Conservation (phyloP, 139 green algal species). For the Edaphochlamys debaryana region DNA sequence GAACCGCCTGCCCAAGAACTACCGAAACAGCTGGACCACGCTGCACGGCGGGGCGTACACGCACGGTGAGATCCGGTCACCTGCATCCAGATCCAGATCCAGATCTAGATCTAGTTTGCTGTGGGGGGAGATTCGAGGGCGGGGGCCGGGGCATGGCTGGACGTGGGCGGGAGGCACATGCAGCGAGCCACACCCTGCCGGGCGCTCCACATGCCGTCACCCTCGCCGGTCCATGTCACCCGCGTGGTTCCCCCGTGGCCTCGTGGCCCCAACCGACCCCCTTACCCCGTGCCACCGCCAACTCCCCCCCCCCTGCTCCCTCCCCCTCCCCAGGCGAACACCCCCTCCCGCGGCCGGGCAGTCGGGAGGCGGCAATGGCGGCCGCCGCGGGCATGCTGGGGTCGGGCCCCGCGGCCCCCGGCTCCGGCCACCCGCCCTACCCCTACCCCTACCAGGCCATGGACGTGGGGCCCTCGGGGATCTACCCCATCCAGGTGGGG, state of each 20-base stretch:
- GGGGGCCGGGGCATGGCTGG: too few species aligned
- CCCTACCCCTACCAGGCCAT: neutral
- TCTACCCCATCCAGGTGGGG: constrained; percentile 26
- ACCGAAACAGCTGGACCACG: constrained; percentile 52
- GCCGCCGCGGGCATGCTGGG: too few species aligned
- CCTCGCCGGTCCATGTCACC: too few species aligned
- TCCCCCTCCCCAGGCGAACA: constrained; percentile 10
- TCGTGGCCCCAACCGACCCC: too few species aligned
- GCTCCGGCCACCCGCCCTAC: too few species aligned
- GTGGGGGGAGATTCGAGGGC: too few species aligned
- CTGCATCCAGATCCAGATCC: too few species aligned
- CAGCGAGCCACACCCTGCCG: neutral
- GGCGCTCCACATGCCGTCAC: neutral
- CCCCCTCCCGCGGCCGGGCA: neutral
- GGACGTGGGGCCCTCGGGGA: neutral
- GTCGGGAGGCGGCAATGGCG: too few species aligned
- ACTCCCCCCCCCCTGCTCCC: too few species aligned
- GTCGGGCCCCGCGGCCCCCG: neutral
- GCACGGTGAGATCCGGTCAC: neutral
- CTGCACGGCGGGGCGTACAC: constrained; percentile 56
- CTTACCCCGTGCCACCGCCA: too few species aligned
- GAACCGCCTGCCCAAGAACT: constrained; percentile 50
- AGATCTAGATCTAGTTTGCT: too few species aligned
- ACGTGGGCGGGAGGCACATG: neutral
- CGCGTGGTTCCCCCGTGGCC: too few species aligned